Evolutionary conservation across 805 yeast genomes (phyloP), one percentile per base, ranked within the genome.

Genomic region (Candida corydali): DNA sequence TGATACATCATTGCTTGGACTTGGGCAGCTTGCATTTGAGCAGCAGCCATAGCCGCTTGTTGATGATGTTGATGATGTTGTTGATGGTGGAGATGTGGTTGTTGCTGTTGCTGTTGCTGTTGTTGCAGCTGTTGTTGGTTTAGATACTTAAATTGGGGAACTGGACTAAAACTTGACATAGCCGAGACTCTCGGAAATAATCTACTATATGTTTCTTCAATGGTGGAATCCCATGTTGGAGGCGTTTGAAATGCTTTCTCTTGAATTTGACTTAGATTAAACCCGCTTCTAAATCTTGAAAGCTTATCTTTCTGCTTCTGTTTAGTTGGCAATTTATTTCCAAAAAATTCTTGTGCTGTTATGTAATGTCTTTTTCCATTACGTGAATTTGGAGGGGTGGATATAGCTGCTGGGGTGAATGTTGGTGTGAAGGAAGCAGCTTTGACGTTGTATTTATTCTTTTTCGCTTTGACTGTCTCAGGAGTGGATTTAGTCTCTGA

Each of bases 181-280:
- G 36, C n/a, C 15, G 34, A 17, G 17, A 16, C 46, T 38, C 66
- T 22, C 2, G 80, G 74, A 58, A 79, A 78, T 26, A 75, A 54
- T 12, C 64, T 58, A 38, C 67, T 72, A 57, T 77, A 76, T 2
- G 82, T 67, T 39, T 74, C 78, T 29, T 76, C 83, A 17, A 73
- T 57, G 2, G 79, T 76, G 32, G 72, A 61, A 16, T 70, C 67
- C 94, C 94, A 85, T 0, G 89, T 81, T 35, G 94, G 94, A 8
- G 86, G 80, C 0, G 91, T 81, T 27, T 69, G 68, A 55, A 74
- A 86, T 5, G 93, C 79, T 47, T 68, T 76, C 46, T 80, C 88
- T 46, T 42, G 57, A 38, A 69, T 69, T 3, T 76, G 66, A 18
- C 73, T 69, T 12, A 80, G 60, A 51, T 72, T 78, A 59, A 81